Base-by-base conservation (phyloP, 805 yeast species). In the Kodamaea laetipori region DNA sequence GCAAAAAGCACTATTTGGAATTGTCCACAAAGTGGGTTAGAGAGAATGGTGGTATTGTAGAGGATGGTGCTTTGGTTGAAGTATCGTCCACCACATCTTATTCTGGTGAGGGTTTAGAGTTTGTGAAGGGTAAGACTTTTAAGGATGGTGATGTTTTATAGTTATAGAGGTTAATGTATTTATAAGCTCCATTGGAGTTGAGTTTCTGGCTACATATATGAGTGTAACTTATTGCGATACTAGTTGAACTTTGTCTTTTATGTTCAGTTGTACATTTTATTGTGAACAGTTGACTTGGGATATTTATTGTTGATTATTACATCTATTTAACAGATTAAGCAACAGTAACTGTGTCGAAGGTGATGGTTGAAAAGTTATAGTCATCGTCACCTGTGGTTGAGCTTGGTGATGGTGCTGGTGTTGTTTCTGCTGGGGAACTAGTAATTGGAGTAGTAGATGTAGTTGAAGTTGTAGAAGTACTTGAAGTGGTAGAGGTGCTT, bases 81-180 rank as follows among this genome's bases (percentile, higher is more conserved):
- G 88, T 92, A 1, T 74, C 81, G n/a, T 82, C 92, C 4, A 63
- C 74, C 41, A 71, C 90, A 5, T 82, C 92, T 53, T 92, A 90
- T 55, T 64, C 69, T 12, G 94, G 94, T 21, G 94, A 86, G 63
- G 85, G 84, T 1, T 69, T 86, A 41, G 81, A 76, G 39, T 60
- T 63, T 44, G 80, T 76, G 44, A 72, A 70, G 45, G 90, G 82
- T 13, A 64, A 73, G 45, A 44, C 37, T 11, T 69, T 55, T 47
- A 54, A 54, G 25, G 55, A 66, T 49, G 74, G 74, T 23, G 72
- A 68, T 31, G 39, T 44, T 58, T 25, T 58, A 39, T 24, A 32
- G 42, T 16, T 25, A 38, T 37, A 37, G 38, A 35, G 13, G 15
- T 17, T 15, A 11, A 32, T 32, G 4, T 4, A 26, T 9, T 4